A percentile compares a stretch with the other conserved stretches of the same genome.
Conservation (phyloP, 2,329 filamentous ascomycete genomes). For the Aspergillus pseudonomiae region DNA sequence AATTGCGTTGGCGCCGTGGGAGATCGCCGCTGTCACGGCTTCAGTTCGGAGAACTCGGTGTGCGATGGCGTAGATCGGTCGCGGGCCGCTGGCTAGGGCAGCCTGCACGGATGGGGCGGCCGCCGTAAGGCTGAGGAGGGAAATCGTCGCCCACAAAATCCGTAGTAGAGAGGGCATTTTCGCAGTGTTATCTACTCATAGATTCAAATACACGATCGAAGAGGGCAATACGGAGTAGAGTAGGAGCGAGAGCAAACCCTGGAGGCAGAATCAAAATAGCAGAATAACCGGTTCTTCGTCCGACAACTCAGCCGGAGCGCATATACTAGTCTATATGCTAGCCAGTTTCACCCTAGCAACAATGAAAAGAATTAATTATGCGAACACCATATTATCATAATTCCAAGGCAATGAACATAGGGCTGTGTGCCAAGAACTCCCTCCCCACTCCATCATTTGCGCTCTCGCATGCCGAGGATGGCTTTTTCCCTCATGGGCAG, state of each 20-base stretch:
- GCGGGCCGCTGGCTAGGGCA: conserved; percentile 35
- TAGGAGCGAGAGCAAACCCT: not conserved
- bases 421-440: not conserved
- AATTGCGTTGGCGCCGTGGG: conserved; percentile 24
- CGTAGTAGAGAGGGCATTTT: not conserved
- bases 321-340: not conserved
- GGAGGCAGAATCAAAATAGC: not conserved
- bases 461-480: not conserved
- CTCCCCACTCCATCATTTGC: not conserved
- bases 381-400: not conserved
- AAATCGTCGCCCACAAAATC: not conserved
- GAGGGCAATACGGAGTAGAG: not conserved
- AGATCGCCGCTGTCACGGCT: conserved; percentile 17
- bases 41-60: conserved; percentile 16
- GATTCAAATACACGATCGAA: not conserved
- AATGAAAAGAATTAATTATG: not conserved
- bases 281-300: no score
- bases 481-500: not conserved
- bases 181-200: not conserved
- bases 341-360: not conserved
- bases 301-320: not conserved
- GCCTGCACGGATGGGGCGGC: not conserved
- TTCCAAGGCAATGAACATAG: not conserved
- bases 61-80: conserved; percentile 47
- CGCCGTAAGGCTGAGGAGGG: not conserved